Conservation (phyloP, 208 protist genomes). For the Porcisia hertigi region DNA sequence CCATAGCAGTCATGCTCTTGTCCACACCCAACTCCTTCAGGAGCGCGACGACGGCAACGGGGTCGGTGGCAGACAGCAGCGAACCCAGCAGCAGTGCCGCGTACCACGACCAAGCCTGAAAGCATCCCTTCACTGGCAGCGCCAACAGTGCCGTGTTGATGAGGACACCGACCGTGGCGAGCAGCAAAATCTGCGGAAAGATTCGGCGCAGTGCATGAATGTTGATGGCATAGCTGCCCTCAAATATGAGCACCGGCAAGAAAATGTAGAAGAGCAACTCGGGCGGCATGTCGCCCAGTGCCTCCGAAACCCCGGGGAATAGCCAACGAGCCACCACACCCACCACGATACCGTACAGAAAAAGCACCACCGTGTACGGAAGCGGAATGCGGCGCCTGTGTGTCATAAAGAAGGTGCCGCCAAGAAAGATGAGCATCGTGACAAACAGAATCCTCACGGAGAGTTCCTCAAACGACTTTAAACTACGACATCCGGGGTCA, state of each 20-base stretch:
- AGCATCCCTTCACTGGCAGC: conserved; percentile 46
- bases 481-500: neutral
- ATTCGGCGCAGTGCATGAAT: conserved; percentile 71
- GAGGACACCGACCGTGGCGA: conserved; percentile 80
- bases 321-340: conserved; percentile 53
- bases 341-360: conserved; percentile 80
- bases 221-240: conserved; percentile 85
- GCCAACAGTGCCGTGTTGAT: conserved; percentile 73
- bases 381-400: conserved; percentile 56
- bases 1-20: conserved; percentile 75
- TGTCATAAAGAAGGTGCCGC: conserved; percentile 76
- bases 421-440: conserved; percentile 73
- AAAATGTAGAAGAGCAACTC: conserved; percentile 90
- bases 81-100: conserved; percentile 73
- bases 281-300: conserved; percentile 70
- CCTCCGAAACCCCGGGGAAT: conserved; percentile 46
- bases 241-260: conserved; percentile 90
- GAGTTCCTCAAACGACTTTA: conserved; percentile 26
- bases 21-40: conserved; percentile 83
- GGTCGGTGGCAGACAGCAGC: conserved; percentile 88
- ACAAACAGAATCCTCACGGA: conserved; percentile 64
- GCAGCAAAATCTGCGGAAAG: conserved; percentile 59
- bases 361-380: conserved; percentile 81
- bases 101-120: conserved; percentile 71
- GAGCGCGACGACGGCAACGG: conserved; percentile 88